Base-by-base conservation (phyloP, 2,329 filamentous ascomycete species). In the Harringtonia aguacate region DNA sequence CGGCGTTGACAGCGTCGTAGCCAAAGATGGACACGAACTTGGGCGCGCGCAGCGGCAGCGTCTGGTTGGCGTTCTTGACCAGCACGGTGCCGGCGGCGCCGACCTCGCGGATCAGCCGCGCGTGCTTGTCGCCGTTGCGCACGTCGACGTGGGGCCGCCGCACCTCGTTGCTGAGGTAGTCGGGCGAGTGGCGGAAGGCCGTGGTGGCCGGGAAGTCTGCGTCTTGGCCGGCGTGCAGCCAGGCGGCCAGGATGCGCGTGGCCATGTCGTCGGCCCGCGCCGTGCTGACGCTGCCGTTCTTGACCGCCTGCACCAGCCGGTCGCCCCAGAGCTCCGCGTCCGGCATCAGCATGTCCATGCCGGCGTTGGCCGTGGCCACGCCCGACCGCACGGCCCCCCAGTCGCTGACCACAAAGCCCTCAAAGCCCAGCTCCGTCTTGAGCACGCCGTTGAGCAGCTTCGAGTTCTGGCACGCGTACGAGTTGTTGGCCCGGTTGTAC, bases 261-360 rank as follows among this genome's bases (percentile, higher is more conserved):
- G 67, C 75, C 70, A 83, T 83, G 58, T 86, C 80, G 53, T 85
- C 77, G 21, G 86, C 63, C 18, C 81, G 70, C 50, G 69, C 70
- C 52, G 73, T 61, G 7, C 73, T 65, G 5, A 86, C 69, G 43
- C 72, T 68, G 28, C 76, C 76, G 50, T 70, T 74, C 51, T 73
- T 65, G 48, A 82, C 64, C 22, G 76, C 75, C 39, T 55, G 63
- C 43, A 63, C 62, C 15, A 81, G 68, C 48, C 65, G 65, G 10
- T 66, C 59, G 1, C 77, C 77, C 76, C 77, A 80, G 31, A 73
- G 65, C 53, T 74, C 67, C 42, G 66, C 77, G 46, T 86, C 86
- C 0, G 84, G 84, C 84, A 90, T 90, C 3, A 79, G 79, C 84
- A 88, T 86, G 58, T 90, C 85, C 49, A 90, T 59, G 24, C 86